Evolutionary conservation across 495 filamentous ascomycete genomes (phyloP).

Genomic region (Tetracladium marchalianum): DNA sequence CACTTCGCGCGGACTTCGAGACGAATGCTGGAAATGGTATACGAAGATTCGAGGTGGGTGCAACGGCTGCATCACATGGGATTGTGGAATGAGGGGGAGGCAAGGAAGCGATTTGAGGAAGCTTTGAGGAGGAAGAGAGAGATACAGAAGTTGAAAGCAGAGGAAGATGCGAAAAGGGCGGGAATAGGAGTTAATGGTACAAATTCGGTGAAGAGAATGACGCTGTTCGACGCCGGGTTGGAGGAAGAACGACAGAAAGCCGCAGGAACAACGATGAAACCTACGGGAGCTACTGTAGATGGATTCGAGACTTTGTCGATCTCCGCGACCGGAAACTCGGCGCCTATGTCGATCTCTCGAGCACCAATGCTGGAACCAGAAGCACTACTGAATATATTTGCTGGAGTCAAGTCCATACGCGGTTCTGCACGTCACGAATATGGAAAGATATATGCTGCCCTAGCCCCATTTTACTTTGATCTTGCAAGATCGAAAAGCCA

Average conservation of each 20-base stretch:
- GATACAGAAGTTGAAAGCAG: slow-evolving; percentile 40
- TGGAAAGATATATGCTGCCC: slow-evolving; percentile 76
- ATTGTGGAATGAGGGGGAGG: slow-evolving; percentile 87
- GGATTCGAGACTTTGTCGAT: slow-evolving; percentile 31
- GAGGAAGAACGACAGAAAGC: slow-evolving; percentile 41
- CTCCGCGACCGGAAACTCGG: slow-evolving; percentile 6
- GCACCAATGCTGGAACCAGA: slow-evolving; percentile 40
- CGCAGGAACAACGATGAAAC: slow-evolving; percentile 5
- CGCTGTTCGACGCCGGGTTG: slow-evolving; percentile 59
- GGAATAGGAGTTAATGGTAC: slow-evolving; percentile 27
- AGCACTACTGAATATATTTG: slow-evolving; percentile 54
- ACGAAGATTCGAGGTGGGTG: slow-evolving; percentile 96
- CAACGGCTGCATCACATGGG: slow-evolving; percentile 73
- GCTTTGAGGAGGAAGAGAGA: slow-evolving; percentile 57
- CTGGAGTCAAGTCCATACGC: slow-evolving; percentile 63
- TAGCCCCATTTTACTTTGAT: slow-evolving; percentile 83
- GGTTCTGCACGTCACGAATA: slow-evolving; percentile 85
- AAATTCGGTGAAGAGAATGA: slow-evolving; percentile 22
- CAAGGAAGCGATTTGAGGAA: slow-evolving; percentile 67
- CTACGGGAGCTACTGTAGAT: slow-evolving; percentile 17
- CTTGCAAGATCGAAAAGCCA: slow-evolving; percentile 63
- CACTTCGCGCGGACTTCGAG: slow-evolving; percentile 80
- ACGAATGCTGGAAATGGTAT: slow-evolving; percentile 95
- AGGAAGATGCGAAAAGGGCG: slow-evolving; percentile 34
- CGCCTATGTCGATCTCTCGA: not conserved